Conservation (phyloP, 2,329 filamentous ascomycete genomes). For the Coniochaeta sp. region DNA sequence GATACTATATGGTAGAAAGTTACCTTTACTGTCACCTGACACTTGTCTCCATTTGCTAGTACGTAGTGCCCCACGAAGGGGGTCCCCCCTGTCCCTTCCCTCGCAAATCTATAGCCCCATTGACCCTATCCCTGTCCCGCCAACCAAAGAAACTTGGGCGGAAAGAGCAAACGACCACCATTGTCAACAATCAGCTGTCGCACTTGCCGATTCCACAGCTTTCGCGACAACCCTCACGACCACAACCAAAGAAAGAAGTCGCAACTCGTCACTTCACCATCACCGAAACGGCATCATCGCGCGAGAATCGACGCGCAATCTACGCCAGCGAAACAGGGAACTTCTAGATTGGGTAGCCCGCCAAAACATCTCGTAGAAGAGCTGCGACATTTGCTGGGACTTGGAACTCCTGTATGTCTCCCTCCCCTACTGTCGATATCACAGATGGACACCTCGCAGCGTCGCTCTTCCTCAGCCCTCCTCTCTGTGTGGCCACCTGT, state of each 20-base stretch:
- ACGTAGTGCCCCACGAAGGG: not conserved
- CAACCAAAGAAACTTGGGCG: constrained; percentile 11
- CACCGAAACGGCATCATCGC: not conserved
- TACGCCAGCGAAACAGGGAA: not conserved
- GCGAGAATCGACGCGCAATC: not conserved
- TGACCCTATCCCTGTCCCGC: constrained; percentile 10
- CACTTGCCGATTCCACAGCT: not conserved
- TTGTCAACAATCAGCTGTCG: not conserved
- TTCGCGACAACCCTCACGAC: not conserved
- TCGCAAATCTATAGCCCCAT: constrained; percentile 2
- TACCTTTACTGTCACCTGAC: not conserved
- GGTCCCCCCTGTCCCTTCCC: too few relatives aligned
- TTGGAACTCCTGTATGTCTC: constrained; percentile 5
- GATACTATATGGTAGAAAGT: not conserved
- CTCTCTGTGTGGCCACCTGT: not conserved
- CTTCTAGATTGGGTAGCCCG: not conserved
- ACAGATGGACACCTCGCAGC: not conserved
- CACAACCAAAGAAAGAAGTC: not conserved
- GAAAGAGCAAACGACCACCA: constrained; percentile 5
- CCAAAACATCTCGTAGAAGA: not conserved
- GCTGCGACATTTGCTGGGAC: not conserved
- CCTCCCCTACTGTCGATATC: not conserved
- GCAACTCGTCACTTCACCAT: not conserved
- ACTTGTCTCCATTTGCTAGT: not conserved
- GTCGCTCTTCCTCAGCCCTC: not conserved